Evolutionary conservation across 2,329 filamentous ascomycete genomes (phyloP).

Genomic region (Dichotomopilus funicola): DNA sequence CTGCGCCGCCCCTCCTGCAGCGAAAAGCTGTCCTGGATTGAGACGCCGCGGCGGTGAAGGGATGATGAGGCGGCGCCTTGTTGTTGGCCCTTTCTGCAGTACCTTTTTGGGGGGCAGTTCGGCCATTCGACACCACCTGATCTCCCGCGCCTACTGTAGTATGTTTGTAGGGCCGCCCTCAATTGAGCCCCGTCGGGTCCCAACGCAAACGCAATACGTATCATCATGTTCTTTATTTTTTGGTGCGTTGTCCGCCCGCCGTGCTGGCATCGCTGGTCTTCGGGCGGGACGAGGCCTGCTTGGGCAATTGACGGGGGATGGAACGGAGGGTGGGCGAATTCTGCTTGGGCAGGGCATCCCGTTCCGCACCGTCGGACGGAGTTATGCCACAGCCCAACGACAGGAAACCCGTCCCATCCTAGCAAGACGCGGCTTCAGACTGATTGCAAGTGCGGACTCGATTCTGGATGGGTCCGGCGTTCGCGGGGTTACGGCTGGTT

Average conservation of each 20-base stretch:
- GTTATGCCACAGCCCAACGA: slow-evolving; percentile 14
- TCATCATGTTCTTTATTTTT: slow-evolving; percentile 1
- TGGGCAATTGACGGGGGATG: neutral
- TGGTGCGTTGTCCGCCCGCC: slow-evolving; percentile 2
- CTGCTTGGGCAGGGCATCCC: slow-evolving; percentile 13
- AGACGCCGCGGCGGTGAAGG: slow-evolving; percentile 21
- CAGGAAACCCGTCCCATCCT: slow-evolving; percentile 2
- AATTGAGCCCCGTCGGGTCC: slow-evolving; percentile 6
- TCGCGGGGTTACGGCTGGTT: too few relatives aligned
- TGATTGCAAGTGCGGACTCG: slow-evolving; percentile 5
- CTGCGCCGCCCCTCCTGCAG: slow-evolving; percentile 16
- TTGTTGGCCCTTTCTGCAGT: neutral
- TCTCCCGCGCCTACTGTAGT: neutral
- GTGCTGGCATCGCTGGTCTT: neutral
- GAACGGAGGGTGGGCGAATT: neutral
- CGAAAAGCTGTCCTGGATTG: slow-evolving; percentile 5
- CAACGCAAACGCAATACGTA: slow-evolving; percentile 10
- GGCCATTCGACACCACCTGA: slow-evolving; percentile 15
- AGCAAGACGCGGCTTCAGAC: slow-evolving; percentile 6
- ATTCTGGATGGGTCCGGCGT: neutral
- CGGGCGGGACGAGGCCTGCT: neutral
- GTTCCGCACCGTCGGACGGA: slow-evolving; percentile 7
- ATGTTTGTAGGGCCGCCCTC: slow-evolving; percentile 7
- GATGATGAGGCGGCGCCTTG: neutral
- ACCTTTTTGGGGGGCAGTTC: slow-evolving; percentile 10